These are phyloP conservation scores for Eleusine indica DNA, from an alignment of 176 grass and related monocot genomes.

Conservation along the genomic window DNA sequence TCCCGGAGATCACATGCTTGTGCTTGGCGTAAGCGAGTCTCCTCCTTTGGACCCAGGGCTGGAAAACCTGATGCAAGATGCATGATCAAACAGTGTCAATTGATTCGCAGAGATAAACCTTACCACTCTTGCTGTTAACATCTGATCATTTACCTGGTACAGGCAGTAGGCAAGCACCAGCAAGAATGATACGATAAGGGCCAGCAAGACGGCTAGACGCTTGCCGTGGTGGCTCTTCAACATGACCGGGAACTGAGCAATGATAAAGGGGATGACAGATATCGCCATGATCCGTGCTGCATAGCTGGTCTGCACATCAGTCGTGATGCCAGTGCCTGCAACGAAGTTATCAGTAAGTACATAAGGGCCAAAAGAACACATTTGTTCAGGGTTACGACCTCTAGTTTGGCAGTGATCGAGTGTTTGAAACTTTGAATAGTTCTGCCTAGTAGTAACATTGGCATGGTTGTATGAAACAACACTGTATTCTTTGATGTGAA, in stretches of 20 bases:
- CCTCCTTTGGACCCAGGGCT: constrained; percentile 95
- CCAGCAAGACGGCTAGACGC: constrained; percentile 62
- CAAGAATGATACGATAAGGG: constrained; percentile 59
- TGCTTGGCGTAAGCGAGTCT: constrained; percentile 84
- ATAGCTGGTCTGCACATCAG: constrained; percentile 86
- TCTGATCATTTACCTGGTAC: constrained; percentile 70
- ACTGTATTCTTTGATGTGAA: background rate
- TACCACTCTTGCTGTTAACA: background rate
- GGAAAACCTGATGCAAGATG: constrained; percentile 74
- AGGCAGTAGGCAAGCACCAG: constrained; percentile 79
- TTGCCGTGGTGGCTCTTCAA: constrained; percentile 63
- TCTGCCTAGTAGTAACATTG: background rate
- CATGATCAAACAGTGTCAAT: constrained; percentile 21
- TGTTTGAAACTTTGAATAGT: constrained; percentile 24
- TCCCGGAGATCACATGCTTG: constrained; percentile 96
- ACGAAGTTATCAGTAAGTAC: background rate
- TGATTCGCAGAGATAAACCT: background rate
- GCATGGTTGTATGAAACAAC: constrained; percentile 10
- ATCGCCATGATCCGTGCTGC: constrained; percentile 90
- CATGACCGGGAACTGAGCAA: constrained; percentile 85
- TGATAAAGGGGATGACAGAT: constrained; percentile 82
- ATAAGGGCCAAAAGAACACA: background rate
- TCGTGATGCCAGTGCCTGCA: constrained; percentile 75
- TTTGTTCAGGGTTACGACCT: background rate
- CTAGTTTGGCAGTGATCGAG: background rate